phyloP scores from a whole-genome alignment of 108 stramenopile genomes.

The Cyclotella kingstonii region DNA sequence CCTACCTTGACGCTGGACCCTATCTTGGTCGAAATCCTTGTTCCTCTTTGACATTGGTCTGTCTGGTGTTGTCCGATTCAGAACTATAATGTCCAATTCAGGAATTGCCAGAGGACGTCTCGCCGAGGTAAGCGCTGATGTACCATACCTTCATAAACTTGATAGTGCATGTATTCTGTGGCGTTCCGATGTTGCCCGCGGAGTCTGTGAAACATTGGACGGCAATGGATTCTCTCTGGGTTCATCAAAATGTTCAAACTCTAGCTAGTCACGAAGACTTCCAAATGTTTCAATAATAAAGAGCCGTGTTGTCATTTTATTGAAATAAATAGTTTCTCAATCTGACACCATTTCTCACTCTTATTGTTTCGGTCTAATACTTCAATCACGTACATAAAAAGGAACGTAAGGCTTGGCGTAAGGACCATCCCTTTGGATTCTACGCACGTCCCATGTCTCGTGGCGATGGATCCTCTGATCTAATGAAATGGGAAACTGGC shows the following conservation, averaged over 20 bases:
- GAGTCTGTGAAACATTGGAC: too few species aligned
- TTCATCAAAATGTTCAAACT: too few species aligned
- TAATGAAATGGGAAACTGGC: constrained; percentile 96
- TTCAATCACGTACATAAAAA: constrained; percentile 15
- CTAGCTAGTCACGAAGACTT: too few species aligned
- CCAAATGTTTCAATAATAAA: too few species aligned
- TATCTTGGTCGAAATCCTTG: too few species aligned
- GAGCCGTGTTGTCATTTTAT: too few species aligned
- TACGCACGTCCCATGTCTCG: constrained; percentile 86
- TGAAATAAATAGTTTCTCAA: not conserved
- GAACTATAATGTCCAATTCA: constrained; percentile 2
- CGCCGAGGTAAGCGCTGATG: constrained; percentile 39
- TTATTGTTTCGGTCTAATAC: not conserved
- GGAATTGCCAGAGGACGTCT: constrained; percentile 56
- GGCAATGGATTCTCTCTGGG: too few species aligned
- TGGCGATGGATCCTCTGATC: constrained; percentile 88
- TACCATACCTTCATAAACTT: not conserved
- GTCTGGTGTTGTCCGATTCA: too few species aligned
- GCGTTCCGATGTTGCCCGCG: not conserved
- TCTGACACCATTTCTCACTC: too few species aligned
- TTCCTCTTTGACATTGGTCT: too few species aligned
- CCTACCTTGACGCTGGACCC: too few species aligned
- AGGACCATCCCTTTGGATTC: constrained; percentile 97
- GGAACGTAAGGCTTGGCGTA: constrained; percentile 94
- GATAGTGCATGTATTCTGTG: not conserved